Base-by-base conservation (phyloP, 768 basidiomycete genomes). In the Tricholoma sp. region DNA sequence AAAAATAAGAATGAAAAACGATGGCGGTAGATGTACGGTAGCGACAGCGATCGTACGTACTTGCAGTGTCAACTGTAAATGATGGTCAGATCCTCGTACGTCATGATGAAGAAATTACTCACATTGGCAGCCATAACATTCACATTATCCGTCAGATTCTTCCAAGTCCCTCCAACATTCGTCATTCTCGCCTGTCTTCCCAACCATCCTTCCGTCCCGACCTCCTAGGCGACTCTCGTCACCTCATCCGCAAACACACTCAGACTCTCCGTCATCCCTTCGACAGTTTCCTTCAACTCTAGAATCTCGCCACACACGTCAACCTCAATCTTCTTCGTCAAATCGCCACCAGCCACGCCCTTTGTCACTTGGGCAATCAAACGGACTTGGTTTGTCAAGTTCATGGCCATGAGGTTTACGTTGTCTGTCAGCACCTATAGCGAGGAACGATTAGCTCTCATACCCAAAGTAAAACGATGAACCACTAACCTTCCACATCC, bases 81-180 rank as follows among this genome's bases (percentile, higher is more conserved):
- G 19, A 18, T 1, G 18, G 5, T 19, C 56, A 39, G 52, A 34
- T n/a, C n/a, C n/a, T 37, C 41, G 56, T 2, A 12, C 19, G 46
- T 46, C 19, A 27, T 55, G 14, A 37, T 50, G 46, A 10, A 41
- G 29, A 45, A 32, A 34, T 16, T n/a, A 77, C 41, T 18, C 63
- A 91, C 88, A 65, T 97, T 97, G 45, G 85, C 85, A 41, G 94
- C 94, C n/a, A n/a, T n/a, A n/a, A n/a, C n/a, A n/a, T n/a, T n/a
- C n/a, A n/a, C n/a, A n/a, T n/a, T n/a, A n/a, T 96, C 92, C 50
- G 94, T 95, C 74, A 98, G 77, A 68, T 94, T 90, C 77, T 94
- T 94, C 97, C 97, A 98, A 0, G 93, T 96, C 50, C 97, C 97
- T 58, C 92, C 91, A 46, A 99, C 93, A 66, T 94, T 91, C 59